Percentiles rank a stretch among this genome's conserved stretches.
phyloP scores from a whole-genome alignment of 2,329 filamentous ascomycete species.

The Drechslerella dactyloides region DNA sequence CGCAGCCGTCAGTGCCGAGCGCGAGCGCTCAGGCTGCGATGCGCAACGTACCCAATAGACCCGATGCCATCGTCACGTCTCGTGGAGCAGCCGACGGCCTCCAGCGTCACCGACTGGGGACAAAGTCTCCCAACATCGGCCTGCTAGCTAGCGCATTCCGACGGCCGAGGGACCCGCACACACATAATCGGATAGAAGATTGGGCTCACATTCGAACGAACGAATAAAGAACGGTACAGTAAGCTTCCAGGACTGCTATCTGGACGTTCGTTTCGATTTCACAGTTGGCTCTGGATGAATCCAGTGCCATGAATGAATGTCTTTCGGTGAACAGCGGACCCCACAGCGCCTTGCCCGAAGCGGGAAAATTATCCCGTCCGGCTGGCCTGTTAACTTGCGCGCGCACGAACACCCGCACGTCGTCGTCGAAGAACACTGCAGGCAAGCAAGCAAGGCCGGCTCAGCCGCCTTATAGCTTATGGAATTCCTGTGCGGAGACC shows the following conservation, averaged over 20 bases:
- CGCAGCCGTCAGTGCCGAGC: slow-evolving; percentile 5
- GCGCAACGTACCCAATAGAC: too few relatives aligned
- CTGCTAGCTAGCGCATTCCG: slow-evolving; percentile 24
- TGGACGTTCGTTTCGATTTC: too few relatives aligned
- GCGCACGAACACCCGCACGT: too few relatives aligned
- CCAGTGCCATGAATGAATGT: neutral
- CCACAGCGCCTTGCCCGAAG: neutral
- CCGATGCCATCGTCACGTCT: neutral
- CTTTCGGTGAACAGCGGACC: slow-evolving; percentile 2
- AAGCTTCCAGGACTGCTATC: too few relatives aligned
- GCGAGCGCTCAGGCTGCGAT: neutral
- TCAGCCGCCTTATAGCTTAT: slow-evolving; percentile 24
- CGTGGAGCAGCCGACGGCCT: neutral
- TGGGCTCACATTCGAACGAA: slow-evolving; percentile 19
- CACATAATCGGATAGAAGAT: slow-evolving; percentile 6
- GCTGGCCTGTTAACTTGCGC: neutral
- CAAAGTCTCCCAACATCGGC: too few relatives aligned
- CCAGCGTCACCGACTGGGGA: too few relatives aligned
- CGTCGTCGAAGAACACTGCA: neutral
- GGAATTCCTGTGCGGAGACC: neutral
- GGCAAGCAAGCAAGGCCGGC: slow-evolving; percentile 15
- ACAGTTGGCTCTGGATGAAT: neutral
- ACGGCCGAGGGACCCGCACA: slow-evolving; percentile 8
- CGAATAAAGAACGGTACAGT: too few relatives aligned
- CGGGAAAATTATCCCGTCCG: neutral